phyloP scores from a whole-genome alignment of 345 rosid species.

The Gossypium stocksii region DNA sequence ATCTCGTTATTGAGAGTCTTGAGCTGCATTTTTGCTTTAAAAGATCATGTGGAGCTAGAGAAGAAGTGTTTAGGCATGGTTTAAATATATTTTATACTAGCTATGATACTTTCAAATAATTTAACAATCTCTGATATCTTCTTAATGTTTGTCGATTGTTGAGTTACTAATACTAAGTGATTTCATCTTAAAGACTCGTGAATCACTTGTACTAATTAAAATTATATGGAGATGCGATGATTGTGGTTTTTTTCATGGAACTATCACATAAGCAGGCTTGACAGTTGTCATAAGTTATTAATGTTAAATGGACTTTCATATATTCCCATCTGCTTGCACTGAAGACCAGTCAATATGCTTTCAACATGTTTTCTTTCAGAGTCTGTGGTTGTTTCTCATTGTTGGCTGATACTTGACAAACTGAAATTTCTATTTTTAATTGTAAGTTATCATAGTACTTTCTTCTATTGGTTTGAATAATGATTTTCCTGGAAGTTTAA shows the following conservation, averaged over 20 bases:
- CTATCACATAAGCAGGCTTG: background rate
- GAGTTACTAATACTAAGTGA: background rate
- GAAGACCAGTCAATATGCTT: background rate
- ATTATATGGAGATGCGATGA: background rate
- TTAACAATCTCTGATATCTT: background rate
- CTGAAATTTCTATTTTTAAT: background rate
- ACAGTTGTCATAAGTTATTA: background rate
- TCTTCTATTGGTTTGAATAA: background rate
- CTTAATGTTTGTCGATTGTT: background rate
- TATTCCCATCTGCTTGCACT: background rate
- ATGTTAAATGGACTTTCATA: background rate
- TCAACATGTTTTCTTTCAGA: slow-evolving; percentile 2
- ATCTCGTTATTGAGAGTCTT: background rate
- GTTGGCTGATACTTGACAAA: background rate
- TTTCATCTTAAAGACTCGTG: background rate
- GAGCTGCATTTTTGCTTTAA: background rate
- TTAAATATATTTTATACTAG: background rate
- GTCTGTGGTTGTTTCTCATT: background rate
- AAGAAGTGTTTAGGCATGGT: slow-evolving; percentile 7
- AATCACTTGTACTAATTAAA: background rate
- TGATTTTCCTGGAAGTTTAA: background rate
- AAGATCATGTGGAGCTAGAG: background rate
- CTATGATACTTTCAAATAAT: background rate
- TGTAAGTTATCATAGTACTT: background rate
- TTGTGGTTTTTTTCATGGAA: slow-evolving; percentile 7